These are phyloP conservation scores for Solanum infundibuliforme DNA, from an alignment of 257 asterid species.

Conservation along the genomic window DNA sequence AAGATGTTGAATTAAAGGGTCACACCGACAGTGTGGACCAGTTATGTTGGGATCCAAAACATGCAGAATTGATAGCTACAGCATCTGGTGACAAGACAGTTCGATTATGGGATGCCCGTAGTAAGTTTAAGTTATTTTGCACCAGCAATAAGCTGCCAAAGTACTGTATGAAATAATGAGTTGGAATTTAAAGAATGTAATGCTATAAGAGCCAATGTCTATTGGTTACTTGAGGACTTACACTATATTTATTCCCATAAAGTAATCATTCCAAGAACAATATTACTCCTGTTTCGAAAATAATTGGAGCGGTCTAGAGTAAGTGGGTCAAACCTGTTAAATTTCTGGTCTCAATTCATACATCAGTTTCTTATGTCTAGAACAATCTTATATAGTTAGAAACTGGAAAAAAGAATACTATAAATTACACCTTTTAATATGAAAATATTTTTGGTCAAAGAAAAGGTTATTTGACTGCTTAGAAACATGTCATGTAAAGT, in stretches of 20 bases:
- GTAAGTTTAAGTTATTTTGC: slow-evolving; percentile 33
- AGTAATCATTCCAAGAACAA: not conserved
- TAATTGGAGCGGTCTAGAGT: not conserved
- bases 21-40: slow-evolving; percentile 98
- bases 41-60: slow-evolving; percentile 98
- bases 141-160: not conserved
- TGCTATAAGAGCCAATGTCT: not conserved
- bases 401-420: not conserved
- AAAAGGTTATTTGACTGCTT: not conserved
- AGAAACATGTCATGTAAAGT: not conserved
- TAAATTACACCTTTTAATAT: not conserved
- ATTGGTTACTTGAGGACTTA: not conserved
- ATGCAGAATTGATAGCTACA: slow-evolving; percentile 90
- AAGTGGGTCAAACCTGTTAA: not conserved
- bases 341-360: not conserved
- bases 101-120: slow-evolving; percentile 98
- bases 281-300: not conserved
- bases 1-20: slow-evolving; percentile 90
- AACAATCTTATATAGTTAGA: not conserved
- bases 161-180: not conserved
- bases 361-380: not conserved
- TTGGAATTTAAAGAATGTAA: not conserved
- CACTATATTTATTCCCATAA: not conserved
- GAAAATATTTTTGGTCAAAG: not conserved
- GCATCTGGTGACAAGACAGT: slow-evolving; percentile 99